Conservation (phyloP, 441 rosid genomes). For the Manihot esculenta region DNA sequence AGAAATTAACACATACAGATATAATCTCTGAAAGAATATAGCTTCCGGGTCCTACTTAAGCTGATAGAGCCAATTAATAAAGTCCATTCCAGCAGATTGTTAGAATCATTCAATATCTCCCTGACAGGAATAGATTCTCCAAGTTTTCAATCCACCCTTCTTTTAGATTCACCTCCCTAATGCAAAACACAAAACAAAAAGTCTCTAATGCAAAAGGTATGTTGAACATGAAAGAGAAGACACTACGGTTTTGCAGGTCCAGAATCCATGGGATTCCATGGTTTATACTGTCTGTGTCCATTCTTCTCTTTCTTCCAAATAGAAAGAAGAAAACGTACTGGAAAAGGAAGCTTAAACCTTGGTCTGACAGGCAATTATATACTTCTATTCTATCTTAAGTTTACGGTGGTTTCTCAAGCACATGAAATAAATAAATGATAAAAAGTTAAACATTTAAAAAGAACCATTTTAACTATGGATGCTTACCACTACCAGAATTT, state of each 20-base stretch:
- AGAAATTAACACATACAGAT: background rate
- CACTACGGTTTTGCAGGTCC: background rate
- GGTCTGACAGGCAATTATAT: background rate
- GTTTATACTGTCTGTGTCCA: background rate
- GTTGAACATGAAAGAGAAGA: too few relatives aligned
- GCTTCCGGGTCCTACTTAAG: background rate
- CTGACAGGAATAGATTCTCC: background rate
- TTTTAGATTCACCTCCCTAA: background rate
- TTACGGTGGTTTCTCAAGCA: too few relatives aligned
- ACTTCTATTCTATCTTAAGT: too few relatives aligned
- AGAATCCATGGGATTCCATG: background rate
- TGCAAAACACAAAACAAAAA: too few relatives aligned
- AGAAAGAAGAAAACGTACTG: background rate
- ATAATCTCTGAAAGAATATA: conserved; percentile 7
- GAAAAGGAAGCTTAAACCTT: background rate
- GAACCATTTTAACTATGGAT: background rate
- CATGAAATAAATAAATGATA: too few relatives aligned
- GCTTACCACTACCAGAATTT: conserved; percentile 49
- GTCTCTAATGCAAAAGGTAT: too few relatives aligned
- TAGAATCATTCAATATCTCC: background rate
- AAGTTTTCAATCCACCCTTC: background rate
- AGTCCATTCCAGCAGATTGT: background rate
- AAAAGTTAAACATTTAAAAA: too few relatives aligned
- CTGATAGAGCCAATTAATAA: background rate
- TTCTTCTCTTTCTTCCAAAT: background rate